Evolutionary conservation across 768 basidiomycete genomes (phyloP).

Genomic region (Cystobasidium onofrii): DNA sequence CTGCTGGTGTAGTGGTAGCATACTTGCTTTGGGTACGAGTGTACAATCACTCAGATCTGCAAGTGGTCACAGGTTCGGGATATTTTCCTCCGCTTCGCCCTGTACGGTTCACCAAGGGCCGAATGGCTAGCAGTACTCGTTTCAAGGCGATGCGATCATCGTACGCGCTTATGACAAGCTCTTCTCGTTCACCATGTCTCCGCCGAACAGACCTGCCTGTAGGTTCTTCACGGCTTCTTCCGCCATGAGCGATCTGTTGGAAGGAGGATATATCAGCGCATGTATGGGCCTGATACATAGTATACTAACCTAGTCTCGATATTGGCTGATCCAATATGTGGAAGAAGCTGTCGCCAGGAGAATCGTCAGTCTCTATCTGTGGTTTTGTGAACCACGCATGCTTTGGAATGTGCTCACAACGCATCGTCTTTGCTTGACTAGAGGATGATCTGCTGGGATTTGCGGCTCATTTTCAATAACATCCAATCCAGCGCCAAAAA

Average conservation of each 20-base stretch:
- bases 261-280: background rate
- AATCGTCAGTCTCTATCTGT: conserved; percentile 43
- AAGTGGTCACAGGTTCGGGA: too few species aligned
- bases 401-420: conserved; percentile 45
- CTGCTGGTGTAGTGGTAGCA: too few species aligned
- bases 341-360: conserved; percentile 62
- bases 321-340: conserved; percentile 87
- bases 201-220: conserved; percentile 33
- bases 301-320: conserved; percentile 57
- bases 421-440: conserved; percentile 64
- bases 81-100: too few species aligned
- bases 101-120: too few species aligned
- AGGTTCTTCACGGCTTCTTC: conserved; percentile 32
- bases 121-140: too few species aligned
- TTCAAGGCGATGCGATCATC: too few species aligned
- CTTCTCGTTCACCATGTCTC: conserved; percentile 23
- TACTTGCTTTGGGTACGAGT: too few species aligned
- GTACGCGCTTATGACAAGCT: background rate
- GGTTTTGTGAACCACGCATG: background rate
- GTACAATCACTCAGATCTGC: too few species aligned
- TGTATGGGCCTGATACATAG: background rate
- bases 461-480: conserved; percentile 85
- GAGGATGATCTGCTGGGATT: conserved; percentile 62
- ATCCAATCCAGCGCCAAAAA: conserved; percentile 88
- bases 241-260: conserved; percentile 23